These are phyloP conservation scores for Penicillium salamii DNA, from an alignment of 495 filamentous ascomycete genomes.

Conservation along the genomic window DNA sequence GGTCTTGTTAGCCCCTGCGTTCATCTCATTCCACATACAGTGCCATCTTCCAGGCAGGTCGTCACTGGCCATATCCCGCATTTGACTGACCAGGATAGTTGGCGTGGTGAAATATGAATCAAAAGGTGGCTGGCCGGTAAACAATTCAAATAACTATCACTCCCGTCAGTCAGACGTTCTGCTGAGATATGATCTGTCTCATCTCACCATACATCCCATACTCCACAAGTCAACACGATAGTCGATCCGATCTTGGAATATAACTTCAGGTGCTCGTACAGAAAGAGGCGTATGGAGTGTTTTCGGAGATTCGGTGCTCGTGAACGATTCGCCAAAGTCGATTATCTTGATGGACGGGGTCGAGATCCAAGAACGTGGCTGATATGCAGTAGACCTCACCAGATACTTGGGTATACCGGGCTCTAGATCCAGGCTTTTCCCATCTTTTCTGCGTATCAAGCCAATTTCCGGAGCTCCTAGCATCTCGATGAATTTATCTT, in stretches of 20 bases:
- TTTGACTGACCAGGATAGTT: slow-evolving; percentile 28
- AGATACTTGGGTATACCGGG: slow-evolving; percentile 32
- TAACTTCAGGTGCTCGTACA: slow-evolving; percentile 31
- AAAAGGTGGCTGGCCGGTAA: slow-evolving; percentile 35
- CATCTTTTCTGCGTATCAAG: slow-evolving; percentile 29
- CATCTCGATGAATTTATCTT: slow-evolving; percentile 30
- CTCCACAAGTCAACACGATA: slow-evolving; percentile 36
- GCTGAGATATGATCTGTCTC: too few species aligned
- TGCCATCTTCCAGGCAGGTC: slow-evolving; percentile 32
- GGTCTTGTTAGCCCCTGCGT: slow-evolving; percentile 4
- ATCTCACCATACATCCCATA: slow-evolving; percentile 33
- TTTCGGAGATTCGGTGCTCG: slow-evolving; percentile 6
- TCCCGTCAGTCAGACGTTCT: slow-evolving; percentile 11
- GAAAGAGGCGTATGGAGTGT: slow-evolving; percentile 22
- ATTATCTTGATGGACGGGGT: slow-evolving; percentile 31
- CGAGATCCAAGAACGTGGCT: slow-evolving; percentile 17
- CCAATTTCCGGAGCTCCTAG: slow-evolving; percentile 37
- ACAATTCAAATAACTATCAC: slow-evolving; percentile 40
- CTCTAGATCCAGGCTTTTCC: slow-evolving; percentile 23
- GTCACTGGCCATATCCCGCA: slow-evolving; percentile 32
- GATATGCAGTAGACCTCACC: slow-evolving; percentile 24
- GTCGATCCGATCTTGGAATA: slow-evolving; percentile 31
- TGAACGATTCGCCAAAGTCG: slow-evolving; percentile 45
- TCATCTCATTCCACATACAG: slow-evolving; percentile 21
- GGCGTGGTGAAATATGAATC: slow-evolving; percentile 32